Evolutionary conservation across 1,284 basidiomycete genomes (phyloP), one percentile per base, ranked within the genome.

Genomic region (Sphagnurus paluster): DNA sequence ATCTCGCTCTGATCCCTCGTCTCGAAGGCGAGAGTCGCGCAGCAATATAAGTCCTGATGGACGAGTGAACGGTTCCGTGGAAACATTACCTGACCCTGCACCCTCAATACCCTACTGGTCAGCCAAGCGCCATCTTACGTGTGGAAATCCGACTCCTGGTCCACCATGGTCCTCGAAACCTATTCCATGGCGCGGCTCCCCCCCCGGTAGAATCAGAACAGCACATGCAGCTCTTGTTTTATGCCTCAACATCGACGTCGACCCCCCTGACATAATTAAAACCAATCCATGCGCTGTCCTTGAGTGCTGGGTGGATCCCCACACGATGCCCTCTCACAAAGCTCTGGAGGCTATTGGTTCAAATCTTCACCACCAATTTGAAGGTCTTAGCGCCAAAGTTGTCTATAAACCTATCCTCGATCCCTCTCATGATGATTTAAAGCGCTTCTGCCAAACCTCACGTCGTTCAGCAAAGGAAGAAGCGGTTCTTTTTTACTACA

Each of bases 221-320:
- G 87, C 91, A 20, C 88, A 93, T 36, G 96, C 93, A 1, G 91
- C 90, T 0, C 78, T 99, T n/a, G 90, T 98, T 11, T 78, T 98
- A 53, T 99, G 96, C 63, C 77, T 99, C 35, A 98, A 99, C 70
- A 92, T 99, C 61, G 95, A 97, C 46, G 93, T 98, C 33, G 96
- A 99, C 62, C 96, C 96, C 13, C 96, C 96, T 48, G 96, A 99
- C 62, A 77, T 98, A 39, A 89, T 98, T 69, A 99, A 98, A 76
- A 98, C 97, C 7, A 91, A 90, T 55, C 97, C 96, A 1, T 98
- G 93, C 61, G 94, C 96, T 0, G 87, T 90, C 42, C 76, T 98
- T 42, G 96, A 99, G 68, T 95, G 93, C 57, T 99, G 96, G 96
- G 90, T 98, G 34, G 96, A 99, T 68, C 96, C 96, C 2, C 87